These are phyloP conservation scores for Alternaria arborescens DNA, from an alignment of 2,329 filamentous ascomycete species.

Conservation along the genomic window DNA sequence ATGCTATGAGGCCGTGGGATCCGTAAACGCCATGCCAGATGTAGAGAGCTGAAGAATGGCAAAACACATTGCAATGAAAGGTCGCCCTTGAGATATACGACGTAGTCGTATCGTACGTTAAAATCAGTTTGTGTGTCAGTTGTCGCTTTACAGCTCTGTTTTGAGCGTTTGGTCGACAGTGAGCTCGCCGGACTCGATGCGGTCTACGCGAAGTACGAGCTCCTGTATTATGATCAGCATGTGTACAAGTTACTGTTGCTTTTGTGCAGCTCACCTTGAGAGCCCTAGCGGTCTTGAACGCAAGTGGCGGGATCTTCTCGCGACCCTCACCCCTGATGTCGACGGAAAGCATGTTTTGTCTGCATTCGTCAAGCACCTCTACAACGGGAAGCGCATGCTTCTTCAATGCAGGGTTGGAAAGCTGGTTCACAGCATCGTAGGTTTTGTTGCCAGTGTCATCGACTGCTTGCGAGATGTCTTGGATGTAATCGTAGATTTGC, in stretches of 20 bases:
- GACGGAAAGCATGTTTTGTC: constrained; percentile 70
- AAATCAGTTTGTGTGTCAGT: not conserved
- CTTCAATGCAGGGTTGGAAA: constrained; percentile 61
- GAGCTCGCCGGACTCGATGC: constrained; percentile 52
- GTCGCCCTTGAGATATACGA: not conserved
- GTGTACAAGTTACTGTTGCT: not conserved
- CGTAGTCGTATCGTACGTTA: not conserved
- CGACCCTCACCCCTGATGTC: constrained; percentile 69
- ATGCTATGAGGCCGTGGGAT: not conserved
- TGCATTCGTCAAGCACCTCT: constrained; percentile 68
- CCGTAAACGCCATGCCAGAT: not conserved
- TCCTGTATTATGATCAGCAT: constrained; percentile 42
- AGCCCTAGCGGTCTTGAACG: constrained; percentile 85
- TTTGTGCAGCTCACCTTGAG: constrained; percentile 66
- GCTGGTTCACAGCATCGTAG: constrained; percentile 58
- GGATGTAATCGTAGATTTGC: constrained; percentile 73
- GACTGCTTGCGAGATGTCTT: constrained; percentile 74
- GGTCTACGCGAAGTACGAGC: constrained; percentile 53
- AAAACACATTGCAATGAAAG: not conserved
- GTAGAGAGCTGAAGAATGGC: not conserved
- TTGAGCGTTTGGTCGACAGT: constrained; percentile 45
- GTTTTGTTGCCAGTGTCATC: constrained; percentile 74
- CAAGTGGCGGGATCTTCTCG: constrained; percentile 76
- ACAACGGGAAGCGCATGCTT: constrained; percentile 62
- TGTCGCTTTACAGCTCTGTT: constrained; percentile 38